Percentiles rank a stretch among this genome's conserved stretches.
Conservation (phyloP, 2,329 filamentous ascomycete genomes). For the Phoma herbarum region DNA sequence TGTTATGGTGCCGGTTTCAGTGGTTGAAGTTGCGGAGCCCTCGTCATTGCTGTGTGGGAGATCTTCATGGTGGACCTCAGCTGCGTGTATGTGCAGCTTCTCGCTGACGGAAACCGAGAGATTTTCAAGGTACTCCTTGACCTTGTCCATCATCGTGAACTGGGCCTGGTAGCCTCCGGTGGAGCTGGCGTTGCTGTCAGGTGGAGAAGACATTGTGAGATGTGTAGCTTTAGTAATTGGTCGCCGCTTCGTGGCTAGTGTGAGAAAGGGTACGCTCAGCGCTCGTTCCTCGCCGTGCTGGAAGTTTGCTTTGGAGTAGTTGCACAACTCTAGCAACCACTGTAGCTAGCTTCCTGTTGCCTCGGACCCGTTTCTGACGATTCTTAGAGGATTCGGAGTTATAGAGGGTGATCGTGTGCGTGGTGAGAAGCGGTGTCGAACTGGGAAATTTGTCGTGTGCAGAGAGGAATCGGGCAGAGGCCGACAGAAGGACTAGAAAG, state of each 20-base stretch:
- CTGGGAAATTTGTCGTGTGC: slow-evolving; percentile 20
- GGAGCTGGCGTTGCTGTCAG: slow-evolving; percentile 9
- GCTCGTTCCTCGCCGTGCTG: background rate
- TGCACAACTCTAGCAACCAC: slow-evolving; percentile 2
- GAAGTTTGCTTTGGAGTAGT: background rate
- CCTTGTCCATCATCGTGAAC: slow-evolving; percentile 28
- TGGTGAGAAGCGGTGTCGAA: slow-evolving; percentile 10
- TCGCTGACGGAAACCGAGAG: slow-evolving; percentile 36
- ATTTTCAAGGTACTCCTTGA: slow-evolving; percentile 34
- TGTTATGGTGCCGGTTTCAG: slow-evolving; percentile 29
- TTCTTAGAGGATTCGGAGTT: background rate
- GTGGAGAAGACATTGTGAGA: slow-evolving; percentile 26
- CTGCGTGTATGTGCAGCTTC: slow-evolving; percentile 40
- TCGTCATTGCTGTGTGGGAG: slow-evolving; percentile 32
- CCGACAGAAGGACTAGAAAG: slow-evolving; percentile 29
- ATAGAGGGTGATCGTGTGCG: slow-evolving; percentile 7
- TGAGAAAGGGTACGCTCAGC: background rate
- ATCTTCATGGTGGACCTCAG: slow-evolving; percentile 44
- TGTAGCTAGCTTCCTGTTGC: background rate
- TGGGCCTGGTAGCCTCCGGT: slow-evolving; percentile 16
- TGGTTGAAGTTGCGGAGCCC: slow-evolving; percentile 12
- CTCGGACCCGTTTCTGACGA: background rate
- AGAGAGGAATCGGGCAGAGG: slow-evolving; percentile 26
- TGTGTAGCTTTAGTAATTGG: background rate
- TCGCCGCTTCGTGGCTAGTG: slow-evolving; percentile 4